These are phyloP conservation scores for Trametes polyzona DNA, from an alignment of 1,284 basidiomycete genomes.

Conservation along the genomic window DNA sequence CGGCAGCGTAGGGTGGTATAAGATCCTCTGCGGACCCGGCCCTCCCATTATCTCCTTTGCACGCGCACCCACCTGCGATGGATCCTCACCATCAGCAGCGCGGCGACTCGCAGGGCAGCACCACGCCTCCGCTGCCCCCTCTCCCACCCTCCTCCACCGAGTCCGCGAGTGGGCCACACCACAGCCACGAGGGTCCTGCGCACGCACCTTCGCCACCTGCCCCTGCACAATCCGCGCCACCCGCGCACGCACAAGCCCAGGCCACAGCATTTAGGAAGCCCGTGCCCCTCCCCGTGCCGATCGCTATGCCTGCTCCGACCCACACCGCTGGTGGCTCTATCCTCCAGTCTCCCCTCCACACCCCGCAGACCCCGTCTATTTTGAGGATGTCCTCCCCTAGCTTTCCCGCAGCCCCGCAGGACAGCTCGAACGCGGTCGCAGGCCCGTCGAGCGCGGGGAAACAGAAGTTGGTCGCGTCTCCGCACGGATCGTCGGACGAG, in stretches of 20 bases:
- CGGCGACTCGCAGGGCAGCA: slow-evolving; percentile 1
- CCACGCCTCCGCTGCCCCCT: slow-evolving; percentile 2
- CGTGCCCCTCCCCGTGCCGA: slow-evolving; percentile 8
- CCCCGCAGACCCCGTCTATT: slow-evolving; percentile 13
- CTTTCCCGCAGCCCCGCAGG: background rate
- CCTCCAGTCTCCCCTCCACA: background rate
- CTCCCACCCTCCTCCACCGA: background rate
- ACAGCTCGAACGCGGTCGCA: slow-evolving; percentile 5
- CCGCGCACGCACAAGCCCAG: background rate
- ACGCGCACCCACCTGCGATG: background rate
- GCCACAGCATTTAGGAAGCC: slow-evolving; percentile 16
- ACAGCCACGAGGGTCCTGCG: slow-evolving; percentile 4
- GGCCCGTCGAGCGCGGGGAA: slow-evolving; percentile 12
- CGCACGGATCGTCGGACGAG: slow-evolving; percentile 13
- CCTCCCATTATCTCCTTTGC: slow-evolving; percentile 1
- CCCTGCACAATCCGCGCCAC: background rate
- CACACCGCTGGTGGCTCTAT: background rate
- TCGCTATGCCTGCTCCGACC: slow-evolving; percentile 11
- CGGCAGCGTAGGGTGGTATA: background rate
- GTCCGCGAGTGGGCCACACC: slow-evolving; percentile 9
- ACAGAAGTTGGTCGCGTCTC: background rate
- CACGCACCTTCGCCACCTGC: slow-evolving; percentile 2
- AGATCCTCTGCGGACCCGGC: background rate
- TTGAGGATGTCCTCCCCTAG: slow-evolving; percentile 1
- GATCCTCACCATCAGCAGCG: background rate